These are phyloP conservation scores for Platismatia glauca DNA, from an alignment of 495 filamentous ascomycete species.

Conservation along the genomic window DNA sequence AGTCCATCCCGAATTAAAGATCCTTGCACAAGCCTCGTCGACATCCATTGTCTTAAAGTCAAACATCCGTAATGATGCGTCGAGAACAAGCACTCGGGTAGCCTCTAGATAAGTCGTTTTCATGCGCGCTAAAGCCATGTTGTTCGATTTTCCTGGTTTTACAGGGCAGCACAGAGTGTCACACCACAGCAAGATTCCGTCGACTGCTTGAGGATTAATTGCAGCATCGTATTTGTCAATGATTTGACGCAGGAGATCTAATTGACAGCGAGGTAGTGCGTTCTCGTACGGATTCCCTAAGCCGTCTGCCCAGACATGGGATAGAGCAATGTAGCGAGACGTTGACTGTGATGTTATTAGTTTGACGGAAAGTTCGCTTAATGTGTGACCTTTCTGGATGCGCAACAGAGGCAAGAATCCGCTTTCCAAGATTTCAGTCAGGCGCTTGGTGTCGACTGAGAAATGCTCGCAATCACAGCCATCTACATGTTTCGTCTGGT, in stretches of 20 bases:
- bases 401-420: slow-evolving; percentile 9
- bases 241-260: slow-evolving; percentile 18
- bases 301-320: slow-evolving; percentile 33
- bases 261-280: slow-evolving; percentile 26
- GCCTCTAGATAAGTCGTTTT: slow-evolving; percentile 23
- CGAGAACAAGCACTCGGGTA: slow-evolving; percentile 27
- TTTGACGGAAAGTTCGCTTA: not conserved
- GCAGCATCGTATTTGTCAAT: slow-evolving; percentile 7
- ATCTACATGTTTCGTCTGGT: not conserved
- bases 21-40: not conserved
- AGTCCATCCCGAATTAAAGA: not conserved
- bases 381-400: not conserved
- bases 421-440: slow-evolving; percentile 1
- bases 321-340: slow-evolving; percentile 21
- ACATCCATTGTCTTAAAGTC: not conserved
- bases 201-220: not conserved
- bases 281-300: slow-evolving; percentile 29
- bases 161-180: slow-evolving; percentile 31
- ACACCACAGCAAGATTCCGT: slow-evolving; percentile 25
- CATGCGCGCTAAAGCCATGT: slow-evolving; percentile 26
- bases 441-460: not conserved
- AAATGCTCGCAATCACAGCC: slow-evolving; percentile 5
- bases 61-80: not conserved
- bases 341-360: not conserved
- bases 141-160: slow-evolving; percentile 16